These are phyloP conservation scores for Neofusicoccum parvum DNA, from an alignment of 2,329 filamentous ascomycete genomes.

Conservation along the genomic window DNA sequence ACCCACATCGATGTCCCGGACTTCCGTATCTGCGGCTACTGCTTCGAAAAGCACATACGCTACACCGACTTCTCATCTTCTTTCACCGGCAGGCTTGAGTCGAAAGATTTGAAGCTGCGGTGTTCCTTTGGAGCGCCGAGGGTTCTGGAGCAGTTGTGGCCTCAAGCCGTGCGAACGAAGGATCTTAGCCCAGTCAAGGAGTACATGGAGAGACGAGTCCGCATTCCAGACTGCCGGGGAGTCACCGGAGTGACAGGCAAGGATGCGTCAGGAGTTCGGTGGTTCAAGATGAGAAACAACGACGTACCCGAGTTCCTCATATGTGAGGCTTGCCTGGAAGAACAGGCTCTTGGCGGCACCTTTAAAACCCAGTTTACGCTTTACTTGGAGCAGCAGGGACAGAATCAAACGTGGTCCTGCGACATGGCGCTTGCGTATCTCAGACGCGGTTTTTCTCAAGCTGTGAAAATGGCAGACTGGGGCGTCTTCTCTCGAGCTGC, in stretches of 20 bases:
- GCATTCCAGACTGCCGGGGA: background rate
- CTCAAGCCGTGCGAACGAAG: background rate
- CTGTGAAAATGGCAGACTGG: background rate
- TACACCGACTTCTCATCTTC: background rate
- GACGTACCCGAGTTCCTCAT: background rate
- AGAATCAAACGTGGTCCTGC: background rate
- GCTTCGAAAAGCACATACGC: background rate
- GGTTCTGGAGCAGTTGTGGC: background rate
- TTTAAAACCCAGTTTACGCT: background rate
- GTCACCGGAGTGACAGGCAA: background rate
- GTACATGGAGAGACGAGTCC: background rate
- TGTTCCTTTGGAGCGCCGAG: background rate
- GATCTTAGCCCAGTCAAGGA: background rate
- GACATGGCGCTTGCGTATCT: background rate
- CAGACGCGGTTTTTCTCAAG: background rate
- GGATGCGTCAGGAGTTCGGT: background rate
- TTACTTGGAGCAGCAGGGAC: background rate
- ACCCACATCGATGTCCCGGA: background rate
- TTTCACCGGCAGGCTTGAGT: background rate
- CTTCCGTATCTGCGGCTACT: background rate
- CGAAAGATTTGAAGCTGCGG: background rate
- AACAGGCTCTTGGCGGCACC: background rate
- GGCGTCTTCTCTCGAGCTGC: constrained; percentile 46
- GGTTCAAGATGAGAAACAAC: background rate
- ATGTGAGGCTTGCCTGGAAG: background rate